phyloP scores from a whole-genome alignment of 208 protist species.

The Crithidia thermophila region DNA sequence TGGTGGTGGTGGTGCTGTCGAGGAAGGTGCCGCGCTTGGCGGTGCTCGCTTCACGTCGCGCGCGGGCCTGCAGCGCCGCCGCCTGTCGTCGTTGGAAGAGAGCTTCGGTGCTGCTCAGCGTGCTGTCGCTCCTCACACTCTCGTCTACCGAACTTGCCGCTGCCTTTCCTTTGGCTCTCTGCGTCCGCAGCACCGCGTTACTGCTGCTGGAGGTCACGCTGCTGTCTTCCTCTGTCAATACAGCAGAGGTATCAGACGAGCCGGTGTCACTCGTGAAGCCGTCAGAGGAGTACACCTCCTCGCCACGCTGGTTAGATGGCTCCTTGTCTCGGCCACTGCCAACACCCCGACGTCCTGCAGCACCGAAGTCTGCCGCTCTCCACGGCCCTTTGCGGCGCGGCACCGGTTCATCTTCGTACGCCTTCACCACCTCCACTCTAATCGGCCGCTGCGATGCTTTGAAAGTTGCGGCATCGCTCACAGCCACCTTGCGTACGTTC shows the following conservation, averaged over 20 bases:
- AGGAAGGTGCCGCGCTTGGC: background rate
- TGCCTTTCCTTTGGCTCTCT: background rate
- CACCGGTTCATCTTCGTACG: constrained; percentile 52
- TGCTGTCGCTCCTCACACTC: constrained; percentile 31
- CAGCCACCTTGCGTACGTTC: too few species aligned
- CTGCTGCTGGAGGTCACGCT: background rate
- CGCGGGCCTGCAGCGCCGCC: constrained; percentile 30
- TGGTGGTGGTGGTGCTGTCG: background rate
- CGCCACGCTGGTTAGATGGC: background rate
- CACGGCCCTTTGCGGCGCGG: constrained; percentile 65
- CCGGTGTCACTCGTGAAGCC: constrained; percentile 11
- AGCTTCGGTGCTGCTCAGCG: constrained; percentile 40
- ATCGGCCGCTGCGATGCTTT: constrained; percentile 8
- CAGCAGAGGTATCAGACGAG: background rate
- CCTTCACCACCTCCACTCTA: constrained; percentile 60
- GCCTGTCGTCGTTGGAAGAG: constrained; percentile 37
- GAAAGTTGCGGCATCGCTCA: constrained; percentile 5
- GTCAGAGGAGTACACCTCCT: constrained; percentile 21
- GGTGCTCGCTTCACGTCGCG: constrained; percentile 13
- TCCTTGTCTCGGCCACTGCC: too few species aligned
- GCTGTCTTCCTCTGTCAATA: constrained; percentile 2
- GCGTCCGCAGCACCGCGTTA: too few species aligned
- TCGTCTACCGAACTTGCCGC: too few species aligned
- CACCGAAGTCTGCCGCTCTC: constrained; percentile 20
- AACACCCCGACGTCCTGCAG: background rate